Base-by-base conservation (phyloP, 1,139 yeast genomes). In the Suhomyces bribrorum region DNA sequence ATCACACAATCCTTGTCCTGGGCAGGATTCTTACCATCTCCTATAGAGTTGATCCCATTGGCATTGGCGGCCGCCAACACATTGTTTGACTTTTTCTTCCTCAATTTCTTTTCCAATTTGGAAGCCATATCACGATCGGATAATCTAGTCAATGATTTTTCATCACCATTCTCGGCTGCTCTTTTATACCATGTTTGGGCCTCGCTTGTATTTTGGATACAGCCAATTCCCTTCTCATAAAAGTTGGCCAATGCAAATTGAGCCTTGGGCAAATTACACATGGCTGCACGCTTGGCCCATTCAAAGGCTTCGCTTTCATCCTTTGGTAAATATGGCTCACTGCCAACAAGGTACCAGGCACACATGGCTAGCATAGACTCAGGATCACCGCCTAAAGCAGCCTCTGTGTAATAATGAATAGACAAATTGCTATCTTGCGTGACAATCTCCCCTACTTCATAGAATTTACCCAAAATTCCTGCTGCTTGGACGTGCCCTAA, bases 281-380 rank as follows among this genome's bases (percentile, higher is more conserved):
- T 69, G 0, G 97, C 97, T 0, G 97, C 92, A 47, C 88, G 73
- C 42, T 79, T 67, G 1, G 97, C 97, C 97, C 97, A 92, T 56
- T 87, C 94, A 61, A 84, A 92, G 1, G 97, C 95, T 61, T 90
- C 96, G 41, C 69, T 75, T 46, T 84, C 88, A 59, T 90, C 94
- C 47, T 80, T 79, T 12, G 83, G 84, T 48, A 92, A 73, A 43
- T 81, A 81, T 14, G 92, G 90, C 29, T 86, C 92, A 29, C 87
- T 83, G 1, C 98, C 98, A 24, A 88, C 85, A 59, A 90, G 72
- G 59, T 89, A 92, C 97, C 97, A 92, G 2, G 97, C 97, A 61
- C 97, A 89, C 73, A 92, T 74, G 3, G 96, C 90, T 53, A 90
- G 71, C 96, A 90, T 92, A 12, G 96, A 84, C 37, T 78, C 81